These are phyloP conservation scores for Didymella exigua DNA, from an alignment of 2,329 filamentous ascomycete species.

Conservation along the genomic window DNA sequence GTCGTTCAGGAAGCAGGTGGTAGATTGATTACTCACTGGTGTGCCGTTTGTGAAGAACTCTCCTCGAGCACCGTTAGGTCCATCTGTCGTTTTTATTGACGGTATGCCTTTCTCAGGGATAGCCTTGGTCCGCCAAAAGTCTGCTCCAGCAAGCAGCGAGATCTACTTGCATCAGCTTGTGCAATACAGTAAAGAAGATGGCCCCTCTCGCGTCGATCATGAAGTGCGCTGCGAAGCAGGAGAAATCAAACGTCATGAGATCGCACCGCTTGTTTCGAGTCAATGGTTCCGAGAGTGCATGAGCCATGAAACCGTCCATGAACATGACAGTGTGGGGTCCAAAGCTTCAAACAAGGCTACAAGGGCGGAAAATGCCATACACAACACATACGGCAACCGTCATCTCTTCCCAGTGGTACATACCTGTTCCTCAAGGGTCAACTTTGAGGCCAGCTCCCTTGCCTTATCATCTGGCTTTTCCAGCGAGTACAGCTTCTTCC, in stretches of 20 bases:
- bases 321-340: background rate
- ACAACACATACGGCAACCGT: background rate
- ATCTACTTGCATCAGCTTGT: slow-evolving; percentile 41
- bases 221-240: too few species aligned
- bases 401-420: slow-evolving; percentile 11
- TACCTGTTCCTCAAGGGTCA: slow-evolving; percentile 50
- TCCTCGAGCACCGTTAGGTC: slow-evolving; percentile 72
- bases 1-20: background rate
- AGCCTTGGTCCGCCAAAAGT: slow-evolving; percentile 72
- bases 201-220: too few species aligned
- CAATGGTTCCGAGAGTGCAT: too few species aligned
- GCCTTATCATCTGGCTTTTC: slow-evolving; percentile 44
- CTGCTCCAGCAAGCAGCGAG: slow-evolving; percentile 57
- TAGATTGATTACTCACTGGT: slow-evolving; percentile 39
- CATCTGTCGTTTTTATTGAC: slow-evolving; percentile 69
- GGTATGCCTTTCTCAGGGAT: slow-evolving; percentile 67
- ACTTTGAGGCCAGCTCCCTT: slow-evolving; percentile 42
- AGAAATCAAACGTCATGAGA: background rate
- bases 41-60: slow-evolving; percentile 67
- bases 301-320: background rate
- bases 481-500: slow-evolving; percentile 41
- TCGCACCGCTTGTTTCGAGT: background rate
- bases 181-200: background rate
- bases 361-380: background rate
- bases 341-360: background rate